These are phyloP conservation scores for Tephrocybe sp. DNA, from an alignment of 768 basidiomycete species.

Conservation along the genomic window DNA sequence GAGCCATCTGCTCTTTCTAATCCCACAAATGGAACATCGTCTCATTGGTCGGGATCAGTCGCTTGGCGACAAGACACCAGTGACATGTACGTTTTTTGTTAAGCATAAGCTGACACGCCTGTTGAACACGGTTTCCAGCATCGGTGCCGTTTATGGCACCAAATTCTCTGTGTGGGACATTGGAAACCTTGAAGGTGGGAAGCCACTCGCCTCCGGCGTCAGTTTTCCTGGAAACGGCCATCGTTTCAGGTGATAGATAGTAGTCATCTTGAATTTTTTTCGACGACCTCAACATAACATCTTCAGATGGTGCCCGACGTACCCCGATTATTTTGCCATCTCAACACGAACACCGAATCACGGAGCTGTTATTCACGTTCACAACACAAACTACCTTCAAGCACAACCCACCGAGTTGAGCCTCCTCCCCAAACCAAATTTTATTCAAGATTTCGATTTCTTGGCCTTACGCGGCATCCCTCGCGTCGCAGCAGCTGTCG, in stretches of 20 bases:
- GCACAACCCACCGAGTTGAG: conserved; percentile 60
- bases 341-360: conserved; percentile 55
- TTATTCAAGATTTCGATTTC: conserved; percentile 77
- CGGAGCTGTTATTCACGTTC: conserved; percentile 69
- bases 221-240: conserved; percentile 67
- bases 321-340: conserved; percentile 76
- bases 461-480: conserved; percentile 58
- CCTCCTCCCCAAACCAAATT: conserved; percentile 60
- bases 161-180: conserved; percentile 78
- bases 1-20: conserved; percentile 65
- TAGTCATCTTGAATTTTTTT: not conserved
- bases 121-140: conserved; percentile 35
- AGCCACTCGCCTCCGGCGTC: conserved; percentile 58
- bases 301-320: conserved; percentile 73
- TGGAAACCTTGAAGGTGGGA: conserved; percentile 67
- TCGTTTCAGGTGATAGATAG: conserved; percentile 55
- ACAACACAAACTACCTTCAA: conserved; percentile 63
- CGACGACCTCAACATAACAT: not conserved
- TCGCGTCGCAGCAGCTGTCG: conserved; percentile 65
- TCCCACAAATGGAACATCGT: conserved; percentile 39
- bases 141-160: conserved; percentile 74
- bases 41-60: conserved; percentile 53
- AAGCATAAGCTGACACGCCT: not conserved
- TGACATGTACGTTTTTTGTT: conserved; percentile 52
- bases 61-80: conserved; percentile 70